Evolutionary conservation across 164 flowering plant species (phyloP), one percentile per base, ranked within the genome.

Genomic region (Stephania cephalantha): DNA sequence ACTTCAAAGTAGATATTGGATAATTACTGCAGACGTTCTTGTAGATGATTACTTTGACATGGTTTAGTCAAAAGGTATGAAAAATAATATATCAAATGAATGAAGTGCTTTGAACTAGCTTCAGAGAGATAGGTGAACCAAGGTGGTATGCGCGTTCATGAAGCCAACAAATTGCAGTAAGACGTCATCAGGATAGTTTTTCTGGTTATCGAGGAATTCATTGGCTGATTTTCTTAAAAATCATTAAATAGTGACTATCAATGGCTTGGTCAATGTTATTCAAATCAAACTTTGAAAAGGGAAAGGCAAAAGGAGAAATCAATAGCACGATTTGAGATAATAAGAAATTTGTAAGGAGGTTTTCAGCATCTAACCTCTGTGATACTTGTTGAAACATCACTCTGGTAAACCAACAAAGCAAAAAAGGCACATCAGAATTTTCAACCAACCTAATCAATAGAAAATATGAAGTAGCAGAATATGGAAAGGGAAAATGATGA

Each of bases 381-480:
- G 70, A 78, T 83, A 73, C 75, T 80, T 31, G 88, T 78, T 42
- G 89, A 85, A 74, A 68, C 90, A 78, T 80, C 86, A 81, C 78
- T 84, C 98, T 91, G 98, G 89, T 83, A 83, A 90, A 79, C 78
- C 83, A 87, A 88, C 78, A 35, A 35, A 4, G 42, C 42, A 35
- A 35, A 2, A 2, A 87, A 88, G 75, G 88, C 74, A 86, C 20
- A 81, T 84, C 84, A 91, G 86, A 86, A 90, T 87, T 84, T 88
- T 87, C 88, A 90, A 84, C 83, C 87, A 89, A 83, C 86, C 85
- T 85, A 86, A 87, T 85, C 83, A 85, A 90, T 85, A 75, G 80
- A 87, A 77, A 81, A 74, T 17, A 82, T 85, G 74, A 76, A 81
- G 83, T 77, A 46, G 81, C 76, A 66, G 77, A 77, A 55, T 1